These are phyloP conservation scores for Xylaria multiplex DNA, from an alignment of 2,329 filamentous ascomycete species.

Conservation along the genomic window DNA sequence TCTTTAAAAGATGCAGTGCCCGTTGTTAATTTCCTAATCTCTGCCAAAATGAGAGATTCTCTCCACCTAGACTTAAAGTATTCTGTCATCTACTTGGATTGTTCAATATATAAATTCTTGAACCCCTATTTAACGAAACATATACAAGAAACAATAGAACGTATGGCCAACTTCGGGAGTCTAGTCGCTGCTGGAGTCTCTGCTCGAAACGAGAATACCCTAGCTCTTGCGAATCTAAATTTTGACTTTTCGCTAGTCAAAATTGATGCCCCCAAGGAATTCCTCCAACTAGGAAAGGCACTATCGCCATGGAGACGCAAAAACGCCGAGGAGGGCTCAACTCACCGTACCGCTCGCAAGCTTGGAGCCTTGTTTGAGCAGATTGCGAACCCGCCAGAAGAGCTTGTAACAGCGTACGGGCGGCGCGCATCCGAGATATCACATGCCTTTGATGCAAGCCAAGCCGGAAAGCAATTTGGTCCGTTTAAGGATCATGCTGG, in stretches of 20 bases:
- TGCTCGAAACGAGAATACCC: not conserved
- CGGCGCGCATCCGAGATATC: conserved; percentile 10
- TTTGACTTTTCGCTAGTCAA: conserved; percentile 20
- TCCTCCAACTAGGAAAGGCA: not conserved
- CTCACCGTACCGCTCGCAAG: conserved; percentile 12
- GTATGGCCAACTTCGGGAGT: not conserved
- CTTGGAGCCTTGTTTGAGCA: conserved; percentile 19
- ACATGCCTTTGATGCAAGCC: not conserved
- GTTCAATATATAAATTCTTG: too few species aligned
- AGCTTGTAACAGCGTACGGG: conserved; percentile 13
- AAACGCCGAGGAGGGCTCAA: not conserved
- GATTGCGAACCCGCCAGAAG: not conserved
- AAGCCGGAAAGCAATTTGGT: not conserved
- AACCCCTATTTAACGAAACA: not conserved
- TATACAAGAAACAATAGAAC: not conserved
- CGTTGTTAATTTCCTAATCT: too few species aligned
- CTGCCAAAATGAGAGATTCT: too few species aligned
- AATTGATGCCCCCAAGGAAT: too few species aligned
- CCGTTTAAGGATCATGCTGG: conserved; percentile 15
- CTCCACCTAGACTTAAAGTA: too few species aligned
- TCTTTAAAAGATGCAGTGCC: too few species aligned
- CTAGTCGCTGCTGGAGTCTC: not conserved
- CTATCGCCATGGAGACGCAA: not conserved
- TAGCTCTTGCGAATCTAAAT: conserved; percentile 13
- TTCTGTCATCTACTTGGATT: too few species aligned